Percentiles rank a stretch among this genome's conserved stretches.
Conservation (phyloP, 2,329 filamentous ascomycete species). For the Paradendryphiella salina region DNA sequence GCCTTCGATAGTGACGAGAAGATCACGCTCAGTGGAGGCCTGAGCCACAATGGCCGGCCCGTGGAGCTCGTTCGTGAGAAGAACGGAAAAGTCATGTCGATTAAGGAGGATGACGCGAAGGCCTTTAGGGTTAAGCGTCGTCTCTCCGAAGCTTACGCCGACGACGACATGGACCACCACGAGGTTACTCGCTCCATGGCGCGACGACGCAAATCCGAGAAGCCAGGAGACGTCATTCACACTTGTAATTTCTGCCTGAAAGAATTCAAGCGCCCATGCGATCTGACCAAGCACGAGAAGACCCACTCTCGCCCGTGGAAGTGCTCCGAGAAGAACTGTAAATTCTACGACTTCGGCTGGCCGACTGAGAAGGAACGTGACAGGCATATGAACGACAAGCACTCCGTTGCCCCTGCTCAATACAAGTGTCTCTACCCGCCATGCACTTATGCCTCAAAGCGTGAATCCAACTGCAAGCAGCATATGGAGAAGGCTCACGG, state of each 20-base stretch:
- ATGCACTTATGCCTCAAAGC: conserved; percentile 93
- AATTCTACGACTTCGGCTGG: conserved; percentile 88
- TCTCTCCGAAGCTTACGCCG: conserved; percentile 42
- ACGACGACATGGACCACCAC: conserved; percentile 76
- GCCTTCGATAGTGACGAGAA: conserved; percentile 62
- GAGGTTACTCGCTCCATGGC: conserved; percentile 91
- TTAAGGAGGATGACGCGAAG: conserved; percentile 62
- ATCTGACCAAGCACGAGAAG: conserved; percentile 97
- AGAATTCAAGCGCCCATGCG: conserved; percentile 95
- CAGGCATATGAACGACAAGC: conserved; percentile 94
- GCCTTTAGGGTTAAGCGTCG: conserved; percentile 63
- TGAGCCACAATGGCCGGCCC: conserved; percentile 78
- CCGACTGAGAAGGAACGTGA: conserved; percentile 98
- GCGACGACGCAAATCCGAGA: conserved; percentile 89
- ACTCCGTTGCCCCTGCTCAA: conserved; percentile 76
- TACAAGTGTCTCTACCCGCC: conserved; percentile 81
- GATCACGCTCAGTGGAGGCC: conserved; percentile 78
- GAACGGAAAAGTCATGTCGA: conserved; percentile 76
- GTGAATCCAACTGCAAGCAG: conserved; percentile 95
- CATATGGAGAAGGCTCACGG: conserved; percentile 98
- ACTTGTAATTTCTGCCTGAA: conserved; percentile 80
- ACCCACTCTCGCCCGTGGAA: conserved; percentile 97
- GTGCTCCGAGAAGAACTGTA: conserved; percentile 79
- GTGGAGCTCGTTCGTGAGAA: conserved; percentile 82
- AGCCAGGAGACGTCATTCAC: conserved; percentile 80